A percentile compares a stretch with the other conserved stretches of the same genome.
Conservation (phyloP, 768 basidiomycete genomes). For the Suillus ampliporus region DNA sequence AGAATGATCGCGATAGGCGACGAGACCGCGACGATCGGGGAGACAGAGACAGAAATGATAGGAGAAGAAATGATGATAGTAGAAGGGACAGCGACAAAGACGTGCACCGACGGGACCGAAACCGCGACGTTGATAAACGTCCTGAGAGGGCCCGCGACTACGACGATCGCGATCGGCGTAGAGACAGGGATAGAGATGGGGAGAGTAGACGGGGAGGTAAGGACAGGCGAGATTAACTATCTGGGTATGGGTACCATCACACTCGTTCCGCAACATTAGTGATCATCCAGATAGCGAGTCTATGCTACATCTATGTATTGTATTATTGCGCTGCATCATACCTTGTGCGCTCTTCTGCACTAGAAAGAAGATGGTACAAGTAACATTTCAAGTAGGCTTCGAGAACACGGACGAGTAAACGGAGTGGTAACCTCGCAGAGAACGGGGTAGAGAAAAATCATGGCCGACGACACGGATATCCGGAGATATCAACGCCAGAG, state of each 20-base stretch:
- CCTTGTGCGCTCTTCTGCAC: too few species aligned
- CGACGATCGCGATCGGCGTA: conserved; percentile 20
- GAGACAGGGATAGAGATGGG: neutral
- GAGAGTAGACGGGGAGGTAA: conserved; percentile 20
- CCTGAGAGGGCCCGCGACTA: conserved; percentile 37
- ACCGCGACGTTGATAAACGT: conserved; percentile 30
- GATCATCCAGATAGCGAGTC: neutral
- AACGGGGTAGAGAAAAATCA: too few species aligned
- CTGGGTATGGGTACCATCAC: neutral
- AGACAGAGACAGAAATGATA: conserved; percentile 26
- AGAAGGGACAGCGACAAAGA: conserved; percentile 33
- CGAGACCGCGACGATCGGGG: conserved; percentile 35
- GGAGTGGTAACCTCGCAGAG: too few species aligned
- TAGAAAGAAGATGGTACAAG: too few species aligned
- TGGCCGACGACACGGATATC: too few species aligned
- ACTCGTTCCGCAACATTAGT: neutral
- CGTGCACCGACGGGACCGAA: conserved; percentile 35
- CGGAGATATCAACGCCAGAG: too few species aligned
- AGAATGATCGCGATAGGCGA: conserved; percentile 29
- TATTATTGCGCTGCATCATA: neutral
- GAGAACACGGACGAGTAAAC: too few species aligned
- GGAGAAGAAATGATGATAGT: conserved; percentile 32
- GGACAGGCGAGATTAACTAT: conserved; percentile 3
- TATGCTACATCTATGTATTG: neutral
- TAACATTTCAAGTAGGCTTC: too few species aligned